These are phyloP conservation scores for Aspergillus brasiliensis DNA, from an alignment of 2,329 filamentous ascomycete genomes.

Conservation along the genomic window DNA sequence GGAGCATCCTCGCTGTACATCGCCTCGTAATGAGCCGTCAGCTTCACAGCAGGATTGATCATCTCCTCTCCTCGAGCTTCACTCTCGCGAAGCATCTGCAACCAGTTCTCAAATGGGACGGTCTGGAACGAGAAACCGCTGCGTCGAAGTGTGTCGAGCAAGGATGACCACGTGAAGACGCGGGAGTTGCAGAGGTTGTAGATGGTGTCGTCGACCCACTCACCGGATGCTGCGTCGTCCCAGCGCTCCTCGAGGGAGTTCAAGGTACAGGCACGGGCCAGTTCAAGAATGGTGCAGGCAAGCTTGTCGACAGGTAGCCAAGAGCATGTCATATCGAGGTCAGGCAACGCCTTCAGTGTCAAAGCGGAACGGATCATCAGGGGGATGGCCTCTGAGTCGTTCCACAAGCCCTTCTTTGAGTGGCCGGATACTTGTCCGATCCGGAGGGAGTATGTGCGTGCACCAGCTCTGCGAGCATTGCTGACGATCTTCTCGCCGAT, in stretches of 20 bases:
- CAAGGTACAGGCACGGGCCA: conserved; percentile 20
- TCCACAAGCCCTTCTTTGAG: conserved; percentile 37
- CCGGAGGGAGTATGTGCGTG: conserved; percentile 32
- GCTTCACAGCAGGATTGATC: conserved; percentile 36
- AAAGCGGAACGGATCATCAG: conserved; percentile 36
- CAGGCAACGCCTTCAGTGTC: conserved; percentile 29
- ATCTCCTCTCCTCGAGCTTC: conserved; percentile 29
- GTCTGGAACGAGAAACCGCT: conserved; percentile 39
- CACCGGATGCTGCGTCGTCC: not conserved
- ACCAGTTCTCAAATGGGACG: conserved; percentile 38
- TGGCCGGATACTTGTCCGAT: conserved; percentile 41
- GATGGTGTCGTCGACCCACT: conserved; percentile 25
- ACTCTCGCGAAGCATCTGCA: conserved; percentile 33
- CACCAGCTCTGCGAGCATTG: conserved; percentile 27
- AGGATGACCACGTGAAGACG: conserved; percentile 37
- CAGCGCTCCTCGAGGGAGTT: conserved; percentile 2
- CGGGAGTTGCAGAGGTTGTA: conserved; percentile 36
- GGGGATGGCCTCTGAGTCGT: conserved; percentile 36
- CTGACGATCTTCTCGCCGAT: conserved; percentile 36
- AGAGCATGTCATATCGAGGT: conserved; percentile 27
- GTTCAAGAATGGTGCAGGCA: conserved; percentile 29
- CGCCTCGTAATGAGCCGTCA: conserved; percentile 32
- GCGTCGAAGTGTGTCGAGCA: conserved; percentile 32
- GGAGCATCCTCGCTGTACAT: conserved; percentile 24
- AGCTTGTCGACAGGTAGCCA: conserved; percentile 38